A percentile compares a stretch with the other conserved stretches of the same genome.
Evolutionary conservation across 805 yeast genomes (phyloP).

Genomic region (Sugiyamaella chiloensis): DNA sequence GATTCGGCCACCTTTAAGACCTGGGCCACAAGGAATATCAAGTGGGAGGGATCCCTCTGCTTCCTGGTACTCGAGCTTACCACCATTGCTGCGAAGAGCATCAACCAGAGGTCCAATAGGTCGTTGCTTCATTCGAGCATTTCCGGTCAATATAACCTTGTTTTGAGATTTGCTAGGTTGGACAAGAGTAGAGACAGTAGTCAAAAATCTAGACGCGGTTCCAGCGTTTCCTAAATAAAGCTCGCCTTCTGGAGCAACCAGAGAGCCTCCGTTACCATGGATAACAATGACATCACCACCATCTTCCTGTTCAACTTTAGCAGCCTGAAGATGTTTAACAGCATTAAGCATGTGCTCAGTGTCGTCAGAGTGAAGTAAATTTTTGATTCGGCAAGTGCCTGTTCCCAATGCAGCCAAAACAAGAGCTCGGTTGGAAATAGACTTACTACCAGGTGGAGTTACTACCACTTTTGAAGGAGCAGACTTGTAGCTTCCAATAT

Average conservation of each 20-base stretch:
- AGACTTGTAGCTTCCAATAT: slow-evolving; percentile 55
- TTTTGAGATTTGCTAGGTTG: slow-evolving; percentile 41
- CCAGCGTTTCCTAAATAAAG: slow-evolving; percentile 96
- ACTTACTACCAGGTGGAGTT: slow-evolving; percentile 94
- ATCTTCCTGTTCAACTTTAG: slow-evolving; percentile 76
- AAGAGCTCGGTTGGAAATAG: slow-evolving; percentile 92
- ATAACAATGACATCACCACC: slow-evolving; percentile 83
- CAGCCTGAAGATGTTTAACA: slow-evolving; percentile 73
- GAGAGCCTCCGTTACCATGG: slow-evolving; percentile 76
- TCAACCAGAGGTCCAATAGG: slow-evolving; percentile 96
- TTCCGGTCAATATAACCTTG: slow-evolving; percentile 77
- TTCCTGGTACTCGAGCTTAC: slow-evolving; percentile 67
- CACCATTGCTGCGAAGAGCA: slow-evolving; percentile 80
- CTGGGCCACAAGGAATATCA: slow-evolving; percentile 61
- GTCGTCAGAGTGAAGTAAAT: slow-evolving; percentile 92
- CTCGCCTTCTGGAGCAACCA: slow-evolving; percentile 60
- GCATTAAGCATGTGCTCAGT: slow-evolving; percentile 94
- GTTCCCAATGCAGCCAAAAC: slow-evolving; percentile 87
- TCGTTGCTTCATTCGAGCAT: slow-evolving; percentile 94
- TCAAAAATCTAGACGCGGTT: slow-evolving; percentile 92
- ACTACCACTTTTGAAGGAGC: slow-evolving; percentile 42
- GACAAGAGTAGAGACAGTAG: slow-evolving; percentile 88
- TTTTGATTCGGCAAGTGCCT: slow-evolving; percentile 79
- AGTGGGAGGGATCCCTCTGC: slow-evolving; percentile 83
- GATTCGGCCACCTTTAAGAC: slow-evolving; percentile 84